Evolutionary conservation across 2,329 filamentous ascomycete species (phyloP), one percentile per base, ranked within the genome.

Genomic region (Ophiostoma tasmaniense): DNA sequence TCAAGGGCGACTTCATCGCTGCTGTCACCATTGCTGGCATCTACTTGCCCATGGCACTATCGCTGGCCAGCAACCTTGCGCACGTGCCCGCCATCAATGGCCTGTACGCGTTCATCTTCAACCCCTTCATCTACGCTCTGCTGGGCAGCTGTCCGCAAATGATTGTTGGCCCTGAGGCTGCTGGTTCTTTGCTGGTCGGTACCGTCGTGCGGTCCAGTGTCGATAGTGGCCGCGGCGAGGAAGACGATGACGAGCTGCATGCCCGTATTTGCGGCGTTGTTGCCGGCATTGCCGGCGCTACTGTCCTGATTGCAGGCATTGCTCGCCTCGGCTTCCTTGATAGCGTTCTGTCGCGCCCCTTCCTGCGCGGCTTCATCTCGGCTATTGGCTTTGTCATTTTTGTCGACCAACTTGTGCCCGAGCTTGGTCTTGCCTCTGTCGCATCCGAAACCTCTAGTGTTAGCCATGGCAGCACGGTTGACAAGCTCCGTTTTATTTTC

Each of bases 1-100:
- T 98, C 65, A 87, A 89, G 74, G 95, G 95, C 65, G 95, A 99
- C 78, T 80, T 98, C 22, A 83, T 96, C 17, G 90, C 94, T 10
- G 93, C 94, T 66, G 78, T 98, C 72, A 98, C 95, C n/a, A 90
- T 99, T 81, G 92, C 94, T n/a, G 97, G 93, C 33, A 95, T 99
- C 81, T 99, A 99, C 78, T 90, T 99, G 50, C 95, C 95, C 67
- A 97, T 99, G 93, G 90, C 93, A 0, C 85, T 99, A 17, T 98
- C 95, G 0, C 90, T 96, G 72, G 93, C 95, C 68, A 88, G 92
- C 55, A 98, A 98, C 76, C 87, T 99, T 59, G 93, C 90, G 6
- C 95, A 98, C 76, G 88, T 97, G 1, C 93, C 94, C 10, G 90
- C 95, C 0, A 93, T 98, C 75, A 94, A 97, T 75, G 95, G 95